Percentiles rank a stretch among this genome's conserved stretches.
These are phyloP conservation scores for Fusarium nematophilum DNA, from an alignment of 2,329 filamentous ascomycete genomes.

Conservation along the genomic window DNA sequence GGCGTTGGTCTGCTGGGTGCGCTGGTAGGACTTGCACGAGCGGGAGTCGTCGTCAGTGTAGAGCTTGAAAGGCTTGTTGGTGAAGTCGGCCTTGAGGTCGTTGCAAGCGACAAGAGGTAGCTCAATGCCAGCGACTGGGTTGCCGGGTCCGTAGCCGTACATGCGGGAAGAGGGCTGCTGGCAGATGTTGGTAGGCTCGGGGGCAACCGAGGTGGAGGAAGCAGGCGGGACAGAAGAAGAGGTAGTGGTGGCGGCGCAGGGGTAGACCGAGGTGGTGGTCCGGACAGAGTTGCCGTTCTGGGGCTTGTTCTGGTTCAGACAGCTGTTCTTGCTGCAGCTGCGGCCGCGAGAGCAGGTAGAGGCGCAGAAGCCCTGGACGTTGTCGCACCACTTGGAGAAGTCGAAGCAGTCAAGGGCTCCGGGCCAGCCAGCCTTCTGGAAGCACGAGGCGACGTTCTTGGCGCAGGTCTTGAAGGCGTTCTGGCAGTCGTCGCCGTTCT, in stretches of 20 bases:
- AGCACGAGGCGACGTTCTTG: constrained; percentile 63
- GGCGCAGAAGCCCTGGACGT: constrained; percentile 58
- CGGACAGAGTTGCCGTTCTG: constrained; percentile 48
- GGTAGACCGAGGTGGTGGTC: constrained; percentile 50
- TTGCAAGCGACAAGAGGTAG: constrained; percentile 67
- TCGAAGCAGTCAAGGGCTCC: constrained; percentile 61
- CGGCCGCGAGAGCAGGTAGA: constrained; percentile 47
- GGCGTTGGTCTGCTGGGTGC: constrained; percentile 51
- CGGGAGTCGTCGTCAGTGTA: constrained; percentile 58
- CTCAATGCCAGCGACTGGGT: constrained; percentile 62
- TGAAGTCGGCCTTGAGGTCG: constrained; percentile 58
- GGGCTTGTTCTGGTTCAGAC: constrained; percentile 56
- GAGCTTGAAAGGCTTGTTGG: constrained; percentile 61
- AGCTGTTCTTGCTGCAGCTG: constrained; percentile 57
- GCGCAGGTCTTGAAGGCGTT: constrained; percentile 57
- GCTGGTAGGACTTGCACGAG: constrained; percentile 58
- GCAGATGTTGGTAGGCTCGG: constrained; percentile 64
- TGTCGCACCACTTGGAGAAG: constrained; percentile 62
- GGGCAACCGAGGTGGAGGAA: constrained; percentile 52
- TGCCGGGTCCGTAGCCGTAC: constrained; percentile 75
- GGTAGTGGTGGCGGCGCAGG: constrained; percentile 46
- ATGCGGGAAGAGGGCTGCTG: constrained; percentile 64
- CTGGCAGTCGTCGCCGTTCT: constrained; percentile 55
- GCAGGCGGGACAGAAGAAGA: constrained; percentile 47
- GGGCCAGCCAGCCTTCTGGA: constrained; percentile 63